These are phyloP conservation scores for Leersia perrieri DNA, from an alignment of 176 grass and related monocot genomes.

Conservation along the genomic window DNA sequence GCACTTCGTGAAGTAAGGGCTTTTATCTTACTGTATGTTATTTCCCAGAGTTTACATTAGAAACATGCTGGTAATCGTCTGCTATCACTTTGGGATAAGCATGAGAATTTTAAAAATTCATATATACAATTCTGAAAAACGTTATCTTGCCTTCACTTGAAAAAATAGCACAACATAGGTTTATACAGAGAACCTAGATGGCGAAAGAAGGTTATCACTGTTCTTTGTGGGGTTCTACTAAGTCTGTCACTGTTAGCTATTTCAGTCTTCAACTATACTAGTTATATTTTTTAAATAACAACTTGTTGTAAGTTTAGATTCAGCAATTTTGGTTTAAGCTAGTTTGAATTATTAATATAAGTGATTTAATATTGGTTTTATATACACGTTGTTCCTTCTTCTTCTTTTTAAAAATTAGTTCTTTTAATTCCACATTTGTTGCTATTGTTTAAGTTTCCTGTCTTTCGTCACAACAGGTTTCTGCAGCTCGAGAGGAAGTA, in stretches of 20 bases:
- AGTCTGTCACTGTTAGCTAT: not conserved
- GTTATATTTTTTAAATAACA: slow-evolving; percentile 5
- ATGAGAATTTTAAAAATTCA: not conserved
- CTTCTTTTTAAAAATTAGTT: not conserved
- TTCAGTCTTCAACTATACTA: not conserved
- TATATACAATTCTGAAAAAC: not conserved
- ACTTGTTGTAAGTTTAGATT: slow-evolving; percentile 3
- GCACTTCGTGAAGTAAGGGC: slow-evolving; percentile 72
- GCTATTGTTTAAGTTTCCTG: not conserved
- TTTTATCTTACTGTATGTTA: not conserved
- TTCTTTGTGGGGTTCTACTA: not conserved
- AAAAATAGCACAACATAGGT: not conserved
- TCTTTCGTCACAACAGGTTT: slow-evolving; percentile 42
- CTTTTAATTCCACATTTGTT: not conserved
- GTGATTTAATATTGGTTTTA: not conserved
- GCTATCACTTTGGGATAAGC: not conserved
- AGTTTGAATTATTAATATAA: not conserved
- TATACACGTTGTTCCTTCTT: not conserved
- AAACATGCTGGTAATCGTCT: not conserved
- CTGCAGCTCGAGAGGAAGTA: slow-evolving; percentile 81
- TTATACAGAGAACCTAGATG: not conserved
- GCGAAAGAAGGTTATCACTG: not conserved
- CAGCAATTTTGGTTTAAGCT: not conserved
- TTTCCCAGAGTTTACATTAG: slow-evolving; percentile 4
- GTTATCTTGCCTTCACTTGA: not conserved